These are phyloP conservation scores for Syzygium grande DNA, from an alignment of 345 rosid species.

Conservation along the genomic window DNA sequence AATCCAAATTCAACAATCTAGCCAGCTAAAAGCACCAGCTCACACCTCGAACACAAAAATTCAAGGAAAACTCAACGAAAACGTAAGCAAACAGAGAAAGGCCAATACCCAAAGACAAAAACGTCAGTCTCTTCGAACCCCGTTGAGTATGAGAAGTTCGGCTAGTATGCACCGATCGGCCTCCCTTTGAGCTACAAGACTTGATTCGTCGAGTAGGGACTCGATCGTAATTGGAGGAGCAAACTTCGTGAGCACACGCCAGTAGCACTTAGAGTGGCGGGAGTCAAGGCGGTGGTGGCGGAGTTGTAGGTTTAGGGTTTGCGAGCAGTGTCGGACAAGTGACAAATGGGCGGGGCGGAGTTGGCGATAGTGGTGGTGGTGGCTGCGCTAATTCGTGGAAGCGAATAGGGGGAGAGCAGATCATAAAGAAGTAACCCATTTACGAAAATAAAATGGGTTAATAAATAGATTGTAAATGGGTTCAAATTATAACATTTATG, in stretches of 20 bases:
- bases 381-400: too few relatives aligned
- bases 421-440: too few relatives aligned
- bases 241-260: slow-evolving; percentile 93
- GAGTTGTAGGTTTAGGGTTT: slow-evolving; percentile 28
- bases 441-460: too few relatives aligned
- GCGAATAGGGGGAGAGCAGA: too few relatives aligned
- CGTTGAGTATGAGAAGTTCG: slow-evolving; percentile 68
- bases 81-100: not conserved
- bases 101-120: slow-evolving; percentile 51
- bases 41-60: not conserved
- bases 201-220: slow-evolving; percentile 52
- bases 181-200: slow-evolving; percentile 43
- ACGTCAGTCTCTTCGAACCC: slow-evolving; percentile 78
- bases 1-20: not conserved
- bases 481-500: too few relatives aligned
- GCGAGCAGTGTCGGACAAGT: too few relatives aligned
- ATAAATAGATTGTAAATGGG: too few relatives aligned
- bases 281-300: slow-evolving; percentile 64
- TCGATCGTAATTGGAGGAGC: slow-evolving; percentile 63
- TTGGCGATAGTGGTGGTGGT: too few relatives aligned
- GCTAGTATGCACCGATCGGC: slow-evolving; percentile 47
- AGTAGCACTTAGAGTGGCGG: slow-evolving; percentile 77
- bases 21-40: not conserved
- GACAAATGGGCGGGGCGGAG: too few relatives aligned
- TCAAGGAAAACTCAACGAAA: not conserved